phyloP scores from a whole-genome alignment of 169 alveolate genomes.

The Eimeria sp. region DNA sequence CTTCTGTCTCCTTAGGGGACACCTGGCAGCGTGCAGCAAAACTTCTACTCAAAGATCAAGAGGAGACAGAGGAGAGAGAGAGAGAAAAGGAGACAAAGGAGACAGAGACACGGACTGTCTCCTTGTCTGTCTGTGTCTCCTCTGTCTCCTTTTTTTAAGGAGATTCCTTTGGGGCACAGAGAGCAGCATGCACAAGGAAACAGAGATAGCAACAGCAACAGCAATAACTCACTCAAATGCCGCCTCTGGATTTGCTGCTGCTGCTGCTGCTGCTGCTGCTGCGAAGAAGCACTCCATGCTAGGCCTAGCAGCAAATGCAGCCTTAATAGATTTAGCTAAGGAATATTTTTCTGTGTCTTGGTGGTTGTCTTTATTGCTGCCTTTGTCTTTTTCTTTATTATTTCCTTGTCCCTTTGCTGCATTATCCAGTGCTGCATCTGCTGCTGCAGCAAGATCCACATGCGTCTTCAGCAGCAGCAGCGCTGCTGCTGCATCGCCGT shows the following conservation, averaged over 20 bases:
- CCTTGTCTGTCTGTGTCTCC: not conserved
- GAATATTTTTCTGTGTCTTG: not conserved
- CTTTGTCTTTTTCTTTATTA: not conserved
- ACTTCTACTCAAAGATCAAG: not conserved
- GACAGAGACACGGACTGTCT: not conserved
- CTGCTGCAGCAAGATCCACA: conserved; percentile 41
- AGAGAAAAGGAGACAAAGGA: not conserved
- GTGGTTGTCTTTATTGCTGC: not conserved
- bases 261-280: conserved; percentile 32
- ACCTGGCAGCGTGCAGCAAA: not conserved
- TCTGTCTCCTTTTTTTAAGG: not conserved
- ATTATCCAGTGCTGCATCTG: conserved; percentile 12
- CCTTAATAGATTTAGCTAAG: not conserved
- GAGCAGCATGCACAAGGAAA: not conserved
- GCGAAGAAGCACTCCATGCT: not conserved
- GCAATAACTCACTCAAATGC: not conserved
- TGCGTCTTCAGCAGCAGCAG: conserved; percentile 33
- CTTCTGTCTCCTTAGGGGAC: too few relatives aligned
- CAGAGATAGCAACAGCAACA: not conserved
- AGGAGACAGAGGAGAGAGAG: not conserved
- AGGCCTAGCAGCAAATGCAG: conserved; percentile 15
- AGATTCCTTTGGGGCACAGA: not conserved
- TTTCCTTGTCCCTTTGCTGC: not conserved
- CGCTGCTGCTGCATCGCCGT: conserved; percentile 18
- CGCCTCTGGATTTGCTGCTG: not conserved